phyloP scores from a whole-genome alignment of 1,284 basidiomycete species.

The Boletus mariae region DNA sequence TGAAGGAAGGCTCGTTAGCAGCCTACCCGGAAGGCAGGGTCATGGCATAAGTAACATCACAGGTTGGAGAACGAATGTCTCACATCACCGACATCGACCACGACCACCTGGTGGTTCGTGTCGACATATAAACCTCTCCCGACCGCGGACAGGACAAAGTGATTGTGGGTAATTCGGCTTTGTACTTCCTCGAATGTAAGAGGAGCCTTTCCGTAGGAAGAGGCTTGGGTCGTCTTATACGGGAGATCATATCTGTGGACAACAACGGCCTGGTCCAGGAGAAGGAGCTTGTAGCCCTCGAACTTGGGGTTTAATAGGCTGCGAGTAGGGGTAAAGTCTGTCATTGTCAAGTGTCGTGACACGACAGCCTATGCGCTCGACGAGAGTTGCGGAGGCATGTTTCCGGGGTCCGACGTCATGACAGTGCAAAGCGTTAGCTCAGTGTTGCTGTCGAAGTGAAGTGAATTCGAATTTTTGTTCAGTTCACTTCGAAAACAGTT shows the following conservation, averaged over 20 bases:
- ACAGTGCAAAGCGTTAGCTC: too few relatives aligned
- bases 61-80: slow-evolving; percentile 25
- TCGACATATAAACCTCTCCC: slow-evolving; percentile 70
- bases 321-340: slow-evolving; percentile 39
- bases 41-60: slow-evolving; percentile 17
- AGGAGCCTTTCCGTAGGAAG: slow-evolving; percentile 53
- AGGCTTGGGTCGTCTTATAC: slow-evolving; percentile 56
- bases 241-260: slow-evolving; percentile 51
- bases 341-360: slow-evolving; percentile 16
- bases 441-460: too few relatives aligned
- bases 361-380: too few relatives aligned
- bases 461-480: too few relatives aligned
- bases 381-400: too few relatives aligned
- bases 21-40: background rate
- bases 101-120: slow-evolving; percentile 57
- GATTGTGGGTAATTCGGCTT: slow-evolving; percentile 82
- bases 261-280: slow-evolving; percentile 51
- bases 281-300: slow-evolving; percentile 76
- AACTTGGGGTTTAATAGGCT: slow-evolving; percentile 76
- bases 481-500: too few relatives aligned
- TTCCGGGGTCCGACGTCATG: too few relatives aligned
- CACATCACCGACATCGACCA: slow-evolving; percentile 58
- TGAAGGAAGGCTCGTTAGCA: slow-evolving; percentile 50
- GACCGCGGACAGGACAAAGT: slow-evolving; percentile 54
- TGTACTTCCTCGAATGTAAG: slow-evolving; percentile 80